These are phyloP conservation scores for Lathyrus tuberosus DNA, from an alignment of 306 rosid genomes.

Conservation along the genomic window DNA sequence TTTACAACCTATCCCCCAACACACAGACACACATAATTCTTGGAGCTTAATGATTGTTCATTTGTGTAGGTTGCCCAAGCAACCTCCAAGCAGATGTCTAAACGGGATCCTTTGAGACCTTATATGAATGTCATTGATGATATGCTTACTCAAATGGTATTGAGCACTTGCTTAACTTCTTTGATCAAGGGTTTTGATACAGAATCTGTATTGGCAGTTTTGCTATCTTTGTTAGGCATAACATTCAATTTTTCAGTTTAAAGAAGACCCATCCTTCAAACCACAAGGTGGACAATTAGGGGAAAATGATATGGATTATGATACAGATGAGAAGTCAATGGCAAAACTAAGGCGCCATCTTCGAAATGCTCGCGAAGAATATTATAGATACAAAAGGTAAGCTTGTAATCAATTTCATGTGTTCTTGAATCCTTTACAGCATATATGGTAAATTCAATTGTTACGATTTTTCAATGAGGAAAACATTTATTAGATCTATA, in stretches of 20 bases:
- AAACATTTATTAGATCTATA: constrained; percentile 9
- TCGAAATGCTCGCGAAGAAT: constrained; percentile 85
- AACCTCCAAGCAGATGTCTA: constrained; percentile 89
- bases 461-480: constrained; percentile 15
- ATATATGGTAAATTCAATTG: constrained; percentile 25
- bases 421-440: constrained; percentile 21
- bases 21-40: not conserved
- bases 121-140: constrained; percentile 87
- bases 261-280: constrained; percentile 90
- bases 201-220: not conserved
- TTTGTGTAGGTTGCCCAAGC: constrained; percentile 87
- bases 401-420: constrained; percentile 30
- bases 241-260: constrained; percentile 58
- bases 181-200: constrained; percentile 15
- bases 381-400: constrained; percentile 88
- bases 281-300: constrained; percentile 94
- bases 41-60: constrained; percentile 35
- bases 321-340: constrained; percentile 97
- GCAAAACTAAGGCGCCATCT: constrained; percentile 90
- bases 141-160: constrained; percentile 83
- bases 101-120: constrained; percentile 91
- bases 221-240: constrained; percentile 35
- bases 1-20: not conserved
- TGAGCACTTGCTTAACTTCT: constrained; percentile 21
- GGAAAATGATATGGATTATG: constrained; percentile 95